Percentiles rank a stretch among this genome's conserved stretches.
Evolutionary conservation across 331 rosid genomes (phyloP).

Genomic region (Malus hybrid): DNA sequence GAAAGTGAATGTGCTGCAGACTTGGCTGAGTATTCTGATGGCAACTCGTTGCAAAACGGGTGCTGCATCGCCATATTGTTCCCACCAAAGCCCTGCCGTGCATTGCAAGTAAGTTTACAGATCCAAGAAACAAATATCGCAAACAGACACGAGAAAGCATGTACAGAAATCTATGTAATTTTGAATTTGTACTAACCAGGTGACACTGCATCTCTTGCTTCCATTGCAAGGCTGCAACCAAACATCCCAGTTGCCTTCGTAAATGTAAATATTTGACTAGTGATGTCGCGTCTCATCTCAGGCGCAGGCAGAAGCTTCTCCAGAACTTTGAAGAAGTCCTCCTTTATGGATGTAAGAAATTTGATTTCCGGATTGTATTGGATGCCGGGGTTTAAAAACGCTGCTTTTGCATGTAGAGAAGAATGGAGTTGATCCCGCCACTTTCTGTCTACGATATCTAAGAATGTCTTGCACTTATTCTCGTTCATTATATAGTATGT

Average conservation of each 20-base stretch:
- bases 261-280: constrained; percentile 82
- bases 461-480: constrained; percentile 78
- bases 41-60: constrained; percentile 90
- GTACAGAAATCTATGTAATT: background rate
- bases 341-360: constrained; percentile 77
- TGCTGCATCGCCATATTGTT: constrained; percentile 92
- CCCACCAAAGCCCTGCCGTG: constrained; percentile 96
- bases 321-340: constrained; percentile 77
- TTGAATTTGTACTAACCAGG: constrained; percentile 52
- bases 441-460: constrained; percentile 77
- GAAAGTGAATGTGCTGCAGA: constrained; percentile 80
- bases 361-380: constrained; percentile 89
- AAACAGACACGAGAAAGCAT: no score
- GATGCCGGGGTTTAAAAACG: constrained; percentile 86
- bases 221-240: constrained; percentile 91
- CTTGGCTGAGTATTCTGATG: constrained; percentile 93
- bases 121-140: background rate
- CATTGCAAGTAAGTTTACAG: constrained; percentile 9
- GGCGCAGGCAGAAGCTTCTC: constrained; percentile 87
- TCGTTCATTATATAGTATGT: constrained; percentile 98
- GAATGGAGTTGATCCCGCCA: constrained; percentile 98
- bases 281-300: constrained; percentile 91
- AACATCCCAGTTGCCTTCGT: constrained; percentile 91
- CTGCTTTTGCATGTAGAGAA: constrained; percentile 88
- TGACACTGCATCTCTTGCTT: constrained; percentile 83